Evolutionary conservation across 331 rosid species (phyloP).

Genomic region (Malus hybrid): DNA sequence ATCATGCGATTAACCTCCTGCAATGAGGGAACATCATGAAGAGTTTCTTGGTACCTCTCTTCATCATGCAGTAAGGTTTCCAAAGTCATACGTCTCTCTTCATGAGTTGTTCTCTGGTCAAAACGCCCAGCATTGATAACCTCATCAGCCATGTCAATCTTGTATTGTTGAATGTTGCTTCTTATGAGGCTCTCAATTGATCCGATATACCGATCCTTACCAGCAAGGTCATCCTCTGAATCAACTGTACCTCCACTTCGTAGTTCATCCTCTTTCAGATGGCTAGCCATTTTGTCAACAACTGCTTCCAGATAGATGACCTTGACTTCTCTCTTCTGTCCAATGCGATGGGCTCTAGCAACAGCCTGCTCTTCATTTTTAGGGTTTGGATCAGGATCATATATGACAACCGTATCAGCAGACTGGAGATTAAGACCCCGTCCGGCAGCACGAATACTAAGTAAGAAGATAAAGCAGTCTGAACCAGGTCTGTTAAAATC

Average conservation of each 20-base stretch:
- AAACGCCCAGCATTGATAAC: conserved; percentile 99
- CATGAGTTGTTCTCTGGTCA: conserved; percentile 98
- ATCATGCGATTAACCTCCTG: conserved; percentile 99
- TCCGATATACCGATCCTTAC: conserved; percentile 94
- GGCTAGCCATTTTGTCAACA: conserved; percentile 85
- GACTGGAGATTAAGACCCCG: conserved; percentile 99
- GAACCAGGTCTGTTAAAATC: conserved; percentile 83
- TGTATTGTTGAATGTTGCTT: conserved; percentile 93
- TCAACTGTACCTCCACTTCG: conserved; percentile 83
- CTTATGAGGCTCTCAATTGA: conserved; percentile 97
- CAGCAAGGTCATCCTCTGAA: conserved; percentile 94
- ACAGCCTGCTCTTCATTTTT: conserved; percentile 99
- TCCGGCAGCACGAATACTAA: conserved; percentile 98
- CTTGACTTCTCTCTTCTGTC: conserved; percentile 93
- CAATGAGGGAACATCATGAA: conserved; percentile 92
- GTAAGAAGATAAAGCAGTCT: conserved; percentile 91
- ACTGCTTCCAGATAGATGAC: conserved; percentile 99
- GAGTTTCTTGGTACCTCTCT: conserved; percentile 92
- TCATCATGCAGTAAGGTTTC: conserved; percentile 97
- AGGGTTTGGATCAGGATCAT: conserved; percentile 99
- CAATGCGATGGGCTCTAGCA: conserved; percentile 99
- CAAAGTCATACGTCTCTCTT: conserved; percentile 90
- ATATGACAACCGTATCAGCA: conserved; percentile 95
- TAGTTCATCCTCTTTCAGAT: conserved; percentile 90
- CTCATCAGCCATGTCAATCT: conserved; percentile 99